phyloP scores from a whole-genome alignment of 331 rosid genomes.

The Stylosanthes scabra region DNA sequence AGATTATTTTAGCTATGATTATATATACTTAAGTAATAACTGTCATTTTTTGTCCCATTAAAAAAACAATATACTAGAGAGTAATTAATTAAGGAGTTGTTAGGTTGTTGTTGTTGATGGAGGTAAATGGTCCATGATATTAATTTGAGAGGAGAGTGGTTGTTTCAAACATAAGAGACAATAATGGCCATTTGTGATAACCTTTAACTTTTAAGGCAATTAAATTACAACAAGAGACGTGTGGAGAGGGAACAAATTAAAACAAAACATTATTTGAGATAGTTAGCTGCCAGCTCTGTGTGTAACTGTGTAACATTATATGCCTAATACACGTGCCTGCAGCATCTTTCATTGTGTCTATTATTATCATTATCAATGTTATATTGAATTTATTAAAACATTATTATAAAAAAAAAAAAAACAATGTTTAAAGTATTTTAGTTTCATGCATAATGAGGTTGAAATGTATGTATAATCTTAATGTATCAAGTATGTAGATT shows the following conservation, averaged over 20 bases:
- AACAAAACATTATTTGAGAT: not conserved
- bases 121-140: not conserved
- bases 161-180: constrained; percentile 22
- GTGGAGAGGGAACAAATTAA: constrained; percentile 20
- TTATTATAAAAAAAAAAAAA: too few species aligned
- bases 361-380: too few species aligned
- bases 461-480: too few species aligned
- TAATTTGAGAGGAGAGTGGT: not conserved
- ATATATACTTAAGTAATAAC: not conserved
- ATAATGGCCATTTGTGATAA: not conserved
- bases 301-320: not conserved
- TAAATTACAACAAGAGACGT: constrained; percentile 25
- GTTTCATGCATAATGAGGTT: too few species aligned
- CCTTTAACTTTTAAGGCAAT: not conserved
- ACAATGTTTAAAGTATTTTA: too few species aligned
- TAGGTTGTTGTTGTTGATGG: not conserved
- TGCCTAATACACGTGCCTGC: not conserved
- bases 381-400: too few species aligned
- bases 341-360: not conserved
- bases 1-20: not conserved
- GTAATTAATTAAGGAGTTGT: too few species aligned
- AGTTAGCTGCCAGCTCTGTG: not conserved
- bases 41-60: too few species aligned
- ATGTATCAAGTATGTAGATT: too few species aligned
- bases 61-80: too few species aligned